These are phyloP conservation scores for Balakata baccata DNA, from an alignment of 345 rosid species.

Conservation along the genomic window DNA sequence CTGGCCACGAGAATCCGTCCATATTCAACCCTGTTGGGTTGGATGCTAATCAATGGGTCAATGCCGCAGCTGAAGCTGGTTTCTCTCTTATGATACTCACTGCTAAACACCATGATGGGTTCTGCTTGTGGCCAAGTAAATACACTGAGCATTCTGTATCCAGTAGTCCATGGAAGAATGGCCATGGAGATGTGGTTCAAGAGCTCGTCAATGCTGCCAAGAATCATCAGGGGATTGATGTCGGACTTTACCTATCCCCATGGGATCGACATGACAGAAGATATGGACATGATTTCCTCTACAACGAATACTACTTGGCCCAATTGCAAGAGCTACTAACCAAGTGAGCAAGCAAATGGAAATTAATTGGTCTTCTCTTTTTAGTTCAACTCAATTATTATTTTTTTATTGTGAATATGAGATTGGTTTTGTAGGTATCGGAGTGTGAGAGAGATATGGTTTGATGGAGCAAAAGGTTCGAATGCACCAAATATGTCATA, in stretches of 20 bases:
- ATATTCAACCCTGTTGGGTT: conserved; percentile 52
- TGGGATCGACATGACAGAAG: conserved; percentile 72
- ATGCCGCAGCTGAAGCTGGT: conserved; percentile 50
- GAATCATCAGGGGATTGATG: conserved; percentile 42
- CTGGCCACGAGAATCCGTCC: conserved; percentile 56
- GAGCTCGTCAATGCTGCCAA: conserved; percentile 49
- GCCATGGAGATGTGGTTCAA: conserved; percentile 57
- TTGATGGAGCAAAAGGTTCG: conserved; percentile 66
- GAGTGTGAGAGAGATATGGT: conserved; percentile 67
- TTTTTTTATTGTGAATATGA: not conserved
- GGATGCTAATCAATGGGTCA: conserved; percentile 53
- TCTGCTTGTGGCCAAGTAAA: conserved; percentile 69
- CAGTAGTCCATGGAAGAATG: conserved; percentile 58
- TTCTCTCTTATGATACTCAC: conserved; percentile 57
- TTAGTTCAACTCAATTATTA: too few relatives aligned
- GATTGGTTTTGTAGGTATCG: conserved; percentile 39
- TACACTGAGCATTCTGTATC: conserved; percentile 63
- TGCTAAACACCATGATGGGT: conserved; percentile 81
- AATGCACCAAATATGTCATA: conserved; percentile 61
- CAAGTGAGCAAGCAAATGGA: conserved; percentile 26
- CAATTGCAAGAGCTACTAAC: conserved; percentile 62
- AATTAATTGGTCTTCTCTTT: not conserved
- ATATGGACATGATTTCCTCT: conserved; percentile 55
- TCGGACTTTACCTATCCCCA: conserved; percentile 63
- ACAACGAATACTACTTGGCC: conserved; percentile 67